Evolutionary conservation across 1,284 basidiomycete species (phyloP), one percentile per base, ranked within the genome.

Genomic region (Apiotrichum brassicae): DNA sequence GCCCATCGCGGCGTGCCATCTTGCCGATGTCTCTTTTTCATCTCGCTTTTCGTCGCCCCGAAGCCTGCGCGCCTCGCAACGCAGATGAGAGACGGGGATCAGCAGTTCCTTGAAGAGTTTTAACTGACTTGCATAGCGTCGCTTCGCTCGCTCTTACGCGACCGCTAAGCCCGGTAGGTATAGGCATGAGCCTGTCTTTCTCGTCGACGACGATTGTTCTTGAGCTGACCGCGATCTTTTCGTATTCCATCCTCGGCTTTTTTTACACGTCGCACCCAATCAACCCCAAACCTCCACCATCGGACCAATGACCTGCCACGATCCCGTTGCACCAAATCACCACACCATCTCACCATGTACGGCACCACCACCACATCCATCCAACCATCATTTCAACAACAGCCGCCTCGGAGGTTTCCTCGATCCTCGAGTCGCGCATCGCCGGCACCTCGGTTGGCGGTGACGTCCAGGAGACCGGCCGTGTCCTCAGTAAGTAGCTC

Each of bases 361-460:
- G n/a, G n/a, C n/a, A n/a, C n/a, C n/a, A n/a, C n/a, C 46, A 26
- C 36, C 43, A 26, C 43, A 23, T 40, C 32, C 51, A 8, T 45
- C 43, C 30, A 16, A 13, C 34, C 32, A 37, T 18, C 22, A 23
- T 22, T 8, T 22, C 20, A 25, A 26, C 46, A 39, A 54, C 67
- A 97, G 94, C 92, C 76, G 93, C 93, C 64, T 94, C 93, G 70
- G 94, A 98, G 82, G 94, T 98, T 67, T 94, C 92, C 56, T 92
- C 91, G 68, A 97, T 98, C 79, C 85, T 98, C 72, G 94, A 98
- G 82, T 87, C 87, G 73, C 90, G 94, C 76, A 98, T 98, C 76
- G 84, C 93, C 65, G 93, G 94, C 75, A 82, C 87, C 61, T 80
- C 85, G 64, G 79, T 90, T 64, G 85, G 87, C 68, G 87, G 84